Evolutionary conservation across 352 stramenopile species (phyloP).

Genomic region (Phytophthora pseudosyringae): DNA sequence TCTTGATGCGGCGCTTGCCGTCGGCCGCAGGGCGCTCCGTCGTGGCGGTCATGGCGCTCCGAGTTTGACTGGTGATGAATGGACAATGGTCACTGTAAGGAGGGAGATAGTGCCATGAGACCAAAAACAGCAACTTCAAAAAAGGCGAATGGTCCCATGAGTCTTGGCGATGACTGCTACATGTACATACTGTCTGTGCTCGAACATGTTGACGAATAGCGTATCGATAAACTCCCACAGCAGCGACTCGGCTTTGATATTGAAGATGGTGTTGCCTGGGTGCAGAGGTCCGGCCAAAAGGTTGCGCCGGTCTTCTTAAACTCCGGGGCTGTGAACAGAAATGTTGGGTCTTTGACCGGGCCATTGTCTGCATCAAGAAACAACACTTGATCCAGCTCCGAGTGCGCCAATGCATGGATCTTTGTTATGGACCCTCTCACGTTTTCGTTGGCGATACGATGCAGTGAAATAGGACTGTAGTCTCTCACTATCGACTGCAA

Average conservation of each 20-base stretch:
- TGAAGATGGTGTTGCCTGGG: no score
- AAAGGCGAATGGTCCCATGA: background rate
- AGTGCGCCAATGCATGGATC: no score
- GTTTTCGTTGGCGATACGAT: background rate
- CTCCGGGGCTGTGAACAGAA: slow-evolving; percentile 51
- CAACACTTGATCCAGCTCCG: no score
- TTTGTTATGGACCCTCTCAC: no score
- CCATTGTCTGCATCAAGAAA: no score
- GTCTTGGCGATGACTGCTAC: no score
- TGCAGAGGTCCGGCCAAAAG: slow-evolving; percentile 73
- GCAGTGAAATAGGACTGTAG: slow-evolving; percentile 8
- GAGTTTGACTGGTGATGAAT: slow-evolving; percentile 12
- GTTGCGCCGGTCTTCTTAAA: slow-evolving; percentile 36
- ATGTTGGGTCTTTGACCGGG: slow-evolving; percentile 44
- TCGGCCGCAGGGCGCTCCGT: background rate
- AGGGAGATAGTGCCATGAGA: slow-evolving; percentile 18
- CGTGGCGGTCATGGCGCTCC: slow-evolving; percentile 15
- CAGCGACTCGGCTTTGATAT: slow-evolving; percentile 48
- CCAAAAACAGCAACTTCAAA: slow-evolving; percentile 7
- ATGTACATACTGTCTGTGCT: slow-evolving; percentile 28
- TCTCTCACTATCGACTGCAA: background rate
- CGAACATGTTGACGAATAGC: slow-evolving; percentile 60
- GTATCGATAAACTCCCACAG: slow-evolving; percentile 60
- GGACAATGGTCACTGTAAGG: slow-evolving; percentile 7
- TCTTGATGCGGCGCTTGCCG: slow-evolving; percentile 85